phyloP scores from a whole-genome alignment of 306 rosid species.

The Myrica gale region DNA sequence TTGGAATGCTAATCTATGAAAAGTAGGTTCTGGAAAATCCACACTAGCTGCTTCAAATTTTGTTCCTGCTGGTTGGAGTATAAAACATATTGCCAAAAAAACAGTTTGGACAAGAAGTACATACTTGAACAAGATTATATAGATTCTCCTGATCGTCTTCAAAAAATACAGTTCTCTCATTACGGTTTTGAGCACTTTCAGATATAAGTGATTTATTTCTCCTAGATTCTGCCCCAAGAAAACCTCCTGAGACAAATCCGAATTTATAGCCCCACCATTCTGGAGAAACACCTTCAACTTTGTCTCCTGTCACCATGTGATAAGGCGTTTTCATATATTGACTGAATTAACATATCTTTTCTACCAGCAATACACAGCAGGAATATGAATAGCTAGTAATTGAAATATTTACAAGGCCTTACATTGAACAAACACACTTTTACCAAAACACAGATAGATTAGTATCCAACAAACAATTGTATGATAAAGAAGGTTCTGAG shows the following conservation, averaged over 20 bases:
- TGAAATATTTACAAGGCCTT: background rate
- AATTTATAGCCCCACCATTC: conserved; percentile 91
- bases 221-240: conserved; percentile 74
- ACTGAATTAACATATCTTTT: background rate
- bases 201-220: conserved; percentile 39
- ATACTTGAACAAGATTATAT: conserved; percentile 88
- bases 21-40: background rate
- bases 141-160: conserved; percentile 97
- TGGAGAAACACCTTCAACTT: conserved; percentile 38
- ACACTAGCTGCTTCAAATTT: background rate
- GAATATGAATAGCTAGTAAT: background rate
- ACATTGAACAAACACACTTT: background rate
- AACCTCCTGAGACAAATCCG: conserved; percentile 87
- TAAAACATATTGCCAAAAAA: background rate
- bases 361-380: background rate
- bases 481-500: background rate
- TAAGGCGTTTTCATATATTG: conserved; percentile 27
- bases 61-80: background rate
- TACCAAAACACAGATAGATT: background rate
- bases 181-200: conserved; percentile 32
- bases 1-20: background rate
- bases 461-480: background rate
- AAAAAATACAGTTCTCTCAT: conserved; percentile 62
- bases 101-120: conserved; percentile 5
- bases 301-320: conserved; percentile 43